Evolutionary conservation across 805 yeast species (phyloP), one percentile per base, ranked within the genome.

Genomic region (Jamesozyma piceae): DNA sequence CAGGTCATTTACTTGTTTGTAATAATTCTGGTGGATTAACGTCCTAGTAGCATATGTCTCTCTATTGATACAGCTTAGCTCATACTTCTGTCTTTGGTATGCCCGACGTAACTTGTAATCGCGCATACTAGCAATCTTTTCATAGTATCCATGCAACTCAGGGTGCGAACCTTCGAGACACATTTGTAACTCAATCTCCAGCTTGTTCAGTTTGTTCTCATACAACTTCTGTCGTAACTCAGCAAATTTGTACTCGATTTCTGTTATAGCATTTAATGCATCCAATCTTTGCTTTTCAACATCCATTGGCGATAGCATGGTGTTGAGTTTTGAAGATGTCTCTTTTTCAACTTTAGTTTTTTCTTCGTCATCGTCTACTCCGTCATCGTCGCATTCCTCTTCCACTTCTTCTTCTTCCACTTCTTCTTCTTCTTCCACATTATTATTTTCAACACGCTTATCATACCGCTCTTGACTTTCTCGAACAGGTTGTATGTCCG

Each of bases 111-210:
- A 65, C 58, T 80, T 82, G 45, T 78, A 79, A 49, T 86, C 86
- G 50, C 87, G 79, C 50, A 82, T 78, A 35, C 76, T 74, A 45
- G 82, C 83, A 40, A 92, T 78, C 61, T 78, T 77, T 52, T 73
- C 73, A 59, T 82, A 77, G 42, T 83, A 82, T 38, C 75, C 72
- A 31, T 84, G 73, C 42, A 90, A 72, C 53, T 89, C 96, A 0
- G 97, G 97, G 62, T 92, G 98, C 18, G 87, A 75, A 11, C 96
- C 96, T 48, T 80, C 82, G 28, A 80, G 66, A 64, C 97, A 89
- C 73, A 90, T 75, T 53, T 82, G 82, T 47, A 90, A 67, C 60
- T 92, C 98, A 36, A 82, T 80, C 51, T 86, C 85, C 49, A 84
- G 71, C 48, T 84, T 75, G 30, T 74, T 69, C 55, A 89, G 66